Evolutionary conservation across 176 grass and related monocot species (phyloP).

Genomic region (sorghum (Sorghum bicolor)): Sorghum_bicolor_NCBIv3 NC_012875.2:56190001-56190500

Average conservation of each 20-base stretch:
- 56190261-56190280: not conserved
- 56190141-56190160: not conserved
- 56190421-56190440: not conserved
- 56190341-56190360: not conserved
- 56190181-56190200: not conserved
- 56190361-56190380: not conserved
- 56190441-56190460: not conserved
- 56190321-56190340: not conserved
- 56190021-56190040: not conserved
- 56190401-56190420: not conserved
- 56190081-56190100: not conserved
- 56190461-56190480: not conserved
- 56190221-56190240: not conserved
- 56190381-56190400: not conserved
- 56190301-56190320: not conserved
- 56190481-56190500: not conserved
- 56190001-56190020: not conserved
- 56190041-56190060: not conserved
- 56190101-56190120: not conserved
- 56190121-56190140: not conserved
- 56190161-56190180: not conserved
- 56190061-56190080: not conserved
- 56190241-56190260: slow-evolving; percentile 6
- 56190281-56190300: not conserved
- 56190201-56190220: not conserved